phyloP scores from a whole-genome alignment of 768 basidiomycete species.

The Phlebiopsis gigantea region DNA sequence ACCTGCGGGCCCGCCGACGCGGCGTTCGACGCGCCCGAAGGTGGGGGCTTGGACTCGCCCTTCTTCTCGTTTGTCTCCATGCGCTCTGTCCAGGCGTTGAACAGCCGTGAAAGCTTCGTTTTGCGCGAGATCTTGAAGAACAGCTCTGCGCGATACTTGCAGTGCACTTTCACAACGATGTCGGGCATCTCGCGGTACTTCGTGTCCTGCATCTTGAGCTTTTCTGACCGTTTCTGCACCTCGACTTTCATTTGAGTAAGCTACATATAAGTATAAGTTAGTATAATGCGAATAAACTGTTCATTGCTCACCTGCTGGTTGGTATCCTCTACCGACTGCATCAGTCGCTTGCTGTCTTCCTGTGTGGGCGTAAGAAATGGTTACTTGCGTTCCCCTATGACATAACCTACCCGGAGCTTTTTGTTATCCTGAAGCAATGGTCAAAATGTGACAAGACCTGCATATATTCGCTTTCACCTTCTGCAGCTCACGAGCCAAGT shows the following conservation, averaged over 20 bases:
- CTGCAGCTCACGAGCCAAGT: conserved; percentile 81
- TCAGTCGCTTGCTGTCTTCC: conserved; percentile 83
- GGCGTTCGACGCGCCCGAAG: conserved; percentile 13
- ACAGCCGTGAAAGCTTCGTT: conserved; percentile 76
- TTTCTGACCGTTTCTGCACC: conserved; percentile 75
- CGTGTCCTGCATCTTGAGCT: conserved; percentile 69
- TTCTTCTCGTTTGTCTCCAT: conserved; percentile 63
- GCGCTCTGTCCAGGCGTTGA: conserved; percentile 84
- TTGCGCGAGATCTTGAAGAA: conserved; percentile 93
- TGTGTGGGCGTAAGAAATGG: conserved; percentile 30
- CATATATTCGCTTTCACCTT: conserved; percentile 46
- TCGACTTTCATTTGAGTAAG: conserved; percentile 78
- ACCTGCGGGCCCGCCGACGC: conserved; percentile 21
- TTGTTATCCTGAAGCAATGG: conserved; percentile 69
- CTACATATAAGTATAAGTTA: conserved; percentile 28
- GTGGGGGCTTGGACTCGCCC: conserved; percentile 27
- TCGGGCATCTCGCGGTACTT: conserved; percentile 87
- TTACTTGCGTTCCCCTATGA: conserved; percentile 40
- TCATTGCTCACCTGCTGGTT: not conserved
- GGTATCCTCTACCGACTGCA: conserved; percentile 78
- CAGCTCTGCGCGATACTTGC: conserved; percentile 84
- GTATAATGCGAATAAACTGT: not conserved
- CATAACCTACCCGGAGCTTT: conserved; percentile 62
- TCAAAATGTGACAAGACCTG: conserved; percentile 15
- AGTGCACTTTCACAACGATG: conserved; percentile 84